phyloP scores from a whole-genome alignment of 129 eudicot species.

The Pulicaria dysenterica region DNA sequence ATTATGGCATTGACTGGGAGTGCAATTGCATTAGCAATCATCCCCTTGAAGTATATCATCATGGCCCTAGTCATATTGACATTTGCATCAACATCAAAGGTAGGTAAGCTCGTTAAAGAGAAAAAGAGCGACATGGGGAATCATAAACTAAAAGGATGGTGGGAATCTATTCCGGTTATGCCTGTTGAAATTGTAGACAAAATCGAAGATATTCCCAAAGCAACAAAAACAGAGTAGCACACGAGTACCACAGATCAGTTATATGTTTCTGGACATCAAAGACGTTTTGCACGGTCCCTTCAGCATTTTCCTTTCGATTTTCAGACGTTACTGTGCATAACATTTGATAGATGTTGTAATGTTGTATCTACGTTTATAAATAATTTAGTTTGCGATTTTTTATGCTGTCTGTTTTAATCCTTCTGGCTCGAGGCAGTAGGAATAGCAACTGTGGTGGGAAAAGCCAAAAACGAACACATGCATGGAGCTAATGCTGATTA shows the following conservation, averaged over 20 bases:
- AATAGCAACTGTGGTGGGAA: not conserved
- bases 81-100: constrained; percentile 49
- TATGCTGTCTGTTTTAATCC: no score
- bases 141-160: constrained; percentile 78
- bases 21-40: constrained; percentile 51
- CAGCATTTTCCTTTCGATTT: no score
- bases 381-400: no score
- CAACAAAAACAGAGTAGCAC: constrained; percentile 18
- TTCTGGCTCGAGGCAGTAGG: not conserved
- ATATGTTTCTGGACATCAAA: no score
- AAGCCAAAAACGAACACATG: not conserved
- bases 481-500: no score
- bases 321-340: no score
- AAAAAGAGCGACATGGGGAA: constrained; percentile 56
- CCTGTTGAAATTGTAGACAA: constrained; percentile 62
- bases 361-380: no score
- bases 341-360: no score
- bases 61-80: constrained; percentile 42
- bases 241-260: no score
- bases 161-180: constrained; percentile 88
- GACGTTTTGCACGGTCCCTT: no score
- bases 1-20: constrained; percentile 42
- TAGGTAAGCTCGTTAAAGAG: constrained; percentile 41
- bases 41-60: constrained; percentile 68
- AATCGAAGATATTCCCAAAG: constrained; percentile 39